phyloP scores from a whole-genome alignment of 164 flowering plant species.

The Berberis thunbergii region DNA sequence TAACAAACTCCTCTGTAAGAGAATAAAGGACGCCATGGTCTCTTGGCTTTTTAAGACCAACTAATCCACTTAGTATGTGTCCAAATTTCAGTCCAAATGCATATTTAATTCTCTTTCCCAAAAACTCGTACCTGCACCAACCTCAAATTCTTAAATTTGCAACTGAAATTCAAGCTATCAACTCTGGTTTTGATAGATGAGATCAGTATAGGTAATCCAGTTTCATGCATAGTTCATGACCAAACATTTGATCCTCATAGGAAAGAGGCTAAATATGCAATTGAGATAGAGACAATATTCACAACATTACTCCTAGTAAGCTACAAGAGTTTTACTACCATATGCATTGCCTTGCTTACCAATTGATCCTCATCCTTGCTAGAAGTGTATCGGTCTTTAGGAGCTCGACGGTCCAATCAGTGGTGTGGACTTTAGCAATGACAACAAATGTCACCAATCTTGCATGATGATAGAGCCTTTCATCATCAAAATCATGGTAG shows the following conservation, averaged over 20 bases:
- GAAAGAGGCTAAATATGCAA: too few species aligned
- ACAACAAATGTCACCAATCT: constrained; percentile 41
- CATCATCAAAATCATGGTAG: constrained; percentile 35
- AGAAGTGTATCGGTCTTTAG: constrained; percentile 33
- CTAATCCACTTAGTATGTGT: constrained; percentile 22
- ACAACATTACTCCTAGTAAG: neutral
- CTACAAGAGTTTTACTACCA: neutral
- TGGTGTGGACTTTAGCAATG: constrained; percentile 38
- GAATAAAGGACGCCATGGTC: constrained; percentile 62
- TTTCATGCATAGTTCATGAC: neutral
- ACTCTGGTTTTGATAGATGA: neutral
- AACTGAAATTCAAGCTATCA: neutral
- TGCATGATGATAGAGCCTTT: constrained; percentile 34
- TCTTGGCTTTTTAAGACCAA: constrained; percentile 23
- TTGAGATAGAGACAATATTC: neutral
- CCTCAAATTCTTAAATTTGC: neutral
- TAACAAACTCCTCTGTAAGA: constrained; percentile 54
- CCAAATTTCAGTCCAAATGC: constrained; percentile 27
- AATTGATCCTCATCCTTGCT: constrained; percentile 32
- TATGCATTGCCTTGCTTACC: constrained; percentile 11
- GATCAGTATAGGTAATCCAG: neutral
- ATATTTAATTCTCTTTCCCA: constrained; percentile 43
- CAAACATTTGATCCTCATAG: neutral
- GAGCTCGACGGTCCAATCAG: constrained; percentile 44
- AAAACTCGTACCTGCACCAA: constrained; percentile 31